These are phyloP conservation scores for Triticum monococcum DNA, from an alignment of 176 grass and related monocot species.

Conservation along the genomic window DNA sequence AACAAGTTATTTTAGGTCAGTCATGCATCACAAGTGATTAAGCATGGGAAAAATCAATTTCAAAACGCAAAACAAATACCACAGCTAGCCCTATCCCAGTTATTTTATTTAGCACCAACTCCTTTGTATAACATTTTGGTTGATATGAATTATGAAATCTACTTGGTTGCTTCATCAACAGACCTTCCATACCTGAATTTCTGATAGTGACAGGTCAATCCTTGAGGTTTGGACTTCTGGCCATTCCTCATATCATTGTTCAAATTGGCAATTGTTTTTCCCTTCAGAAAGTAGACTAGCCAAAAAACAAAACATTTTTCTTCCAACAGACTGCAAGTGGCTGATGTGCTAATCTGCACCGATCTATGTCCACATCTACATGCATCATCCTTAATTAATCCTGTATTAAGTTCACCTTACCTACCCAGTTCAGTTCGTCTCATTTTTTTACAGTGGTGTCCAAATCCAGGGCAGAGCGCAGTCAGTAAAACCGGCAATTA, in stretches of 20 bases:
- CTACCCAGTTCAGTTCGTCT: background rate
- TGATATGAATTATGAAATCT: background rate
- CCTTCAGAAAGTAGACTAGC: background rate
- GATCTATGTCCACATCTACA: background rate
- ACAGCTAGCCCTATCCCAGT: background rate
- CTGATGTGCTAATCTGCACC: background rate
- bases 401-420: rapidly evolving
- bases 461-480: background rate
- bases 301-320: background rate
- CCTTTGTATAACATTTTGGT: background rate
- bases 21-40: background rate
- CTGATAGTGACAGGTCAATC: background rate
- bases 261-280: background rate
- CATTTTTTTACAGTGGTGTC: background rate
- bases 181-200: background rate
- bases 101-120: background rate
- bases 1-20: background rate
- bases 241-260: background rate
- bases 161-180: slow-evolving; percentile 21
- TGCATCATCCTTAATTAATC: background rate
- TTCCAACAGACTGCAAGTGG: background rate
- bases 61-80: background rate
- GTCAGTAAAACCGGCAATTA: background rate
- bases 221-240: slow-evolving; percentile 12
- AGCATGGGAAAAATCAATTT: background rate